These are phyloP conservation scores for Chrysophaeum taylorii DNA, from an alignment of 352 stramenopile genomes.

Conservation along the genomic window DNA sequence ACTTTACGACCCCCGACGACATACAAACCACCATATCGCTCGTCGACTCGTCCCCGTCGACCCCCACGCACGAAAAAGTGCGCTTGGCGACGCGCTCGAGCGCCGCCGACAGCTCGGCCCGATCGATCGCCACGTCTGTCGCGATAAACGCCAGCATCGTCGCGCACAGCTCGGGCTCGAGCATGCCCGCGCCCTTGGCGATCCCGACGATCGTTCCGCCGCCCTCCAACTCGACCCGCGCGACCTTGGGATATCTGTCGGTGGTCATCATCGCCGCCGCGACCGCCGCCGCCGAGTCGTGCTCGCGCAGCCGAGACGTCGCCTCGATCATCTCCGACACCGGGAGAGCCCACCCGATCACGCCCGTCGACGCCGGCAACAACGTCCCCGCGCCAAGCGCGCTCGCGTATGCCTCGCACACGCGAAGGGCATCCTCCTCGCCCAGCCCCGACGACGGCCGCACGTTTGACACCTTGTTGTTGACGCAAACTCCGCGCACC, in stretches of 20 bases:
- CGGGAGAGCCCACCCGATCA: conserved; percentile 96
- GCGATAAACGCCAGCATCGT: conserved; percentile 80
- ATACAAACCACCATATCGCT: conserved; percentile 90
- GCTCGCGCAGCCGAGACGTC: conserved; percentile 73
- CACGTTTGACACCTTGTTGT: conserved; percentile 99
- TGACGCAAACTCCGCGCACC: conserved; percentile 88
- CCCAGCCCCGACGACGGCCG: conserved; percentile 77
- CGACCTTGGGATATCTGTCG: conserved; percentile 60
- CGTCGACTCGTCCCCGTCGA: conserved; percentile 95
- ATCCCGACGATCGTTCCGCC: conserved; percentile 82
- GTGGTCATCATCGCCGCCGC: conserved; percentile 96
- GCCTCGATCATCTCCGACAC: conserved; percentile 60
- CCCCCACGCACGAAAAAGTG: conserved; percentile 56
- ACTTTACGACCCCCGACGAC: conserved; percentile 79
- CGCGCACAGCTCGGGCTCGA: conserved; percentile 94
- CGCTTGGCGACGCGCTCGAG: conserved; percentile 70
- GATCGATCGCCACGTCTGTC: conserved; percentile 54
- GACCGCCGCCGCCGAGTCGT: conserved; percentile 79
- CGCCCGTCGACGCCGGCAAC: conserved; percentile 85
- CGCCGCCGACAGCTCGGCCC: conserved; percentile 55
- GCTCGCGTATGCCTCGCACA: conserved; percentile 79
- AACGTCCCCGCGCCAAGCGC: conserved; percentile 67
- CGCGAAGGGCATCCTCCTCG: conserved; percentile 71
- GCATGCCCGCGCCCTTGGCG: conserved; percentile 96
- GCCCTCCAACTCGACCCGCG: conserved; percentile 47